Evolutionary conservation across 169 alveolate species (phyloP).

Genomic region (Amoebophrya sp.): DNA sequence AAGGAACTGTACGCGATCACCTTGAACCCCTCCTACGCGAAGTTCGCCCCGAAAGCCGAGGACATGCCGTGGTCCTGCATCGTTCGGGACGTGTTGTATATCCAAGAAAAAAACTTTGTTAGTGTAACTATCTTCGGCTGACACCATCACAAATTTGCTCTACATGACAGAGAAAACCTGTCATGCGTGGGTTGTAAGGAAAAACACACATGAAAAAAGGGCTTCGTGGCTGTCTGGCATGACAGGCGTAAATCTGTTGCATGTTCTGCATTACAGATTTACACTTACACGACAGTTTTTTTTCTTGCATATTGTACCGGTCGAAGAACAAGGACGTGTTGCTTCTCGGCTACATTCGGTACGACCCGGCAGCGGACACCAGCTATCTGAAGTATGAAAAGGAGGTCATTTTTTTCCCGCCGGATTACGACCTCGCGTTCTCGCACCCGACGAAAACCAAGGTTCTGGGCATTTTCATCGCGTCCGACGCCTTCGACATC

Average conservation of each 20-base stretch:
- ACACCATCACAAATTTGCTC: too few species aligned
- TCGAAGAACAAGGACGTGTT: neutral
- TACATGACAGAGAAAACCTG: too few species aligned
- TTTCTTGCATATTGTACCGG: too few species aligned
- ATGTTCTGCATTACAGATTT: too few species aligned
- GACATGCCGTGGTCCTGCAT: neutral
- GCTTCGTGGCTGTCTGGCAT: too few species aligned
- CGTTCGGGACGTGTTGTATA: neutral
- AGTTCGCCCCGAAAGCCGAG: neutral
- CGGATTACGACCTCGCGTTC: neutral
- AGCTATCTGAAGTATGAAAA: neutral
- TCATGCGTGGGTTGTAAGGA: too few species aligned
- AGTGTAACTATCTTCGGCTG: too few species aligned
- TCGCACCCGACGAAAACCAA: neutral
- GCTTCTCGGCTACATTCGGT: slow-evolving; percentile 10
- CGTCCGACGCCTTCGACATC: neutral
- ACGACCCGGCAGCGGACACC: neutral
- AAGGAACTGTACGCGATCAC: neutral
- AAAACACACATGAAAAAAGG: too few species aligned
- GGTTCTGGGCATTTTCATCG: neutral
- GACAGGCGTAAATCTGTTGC: too few species aligned
- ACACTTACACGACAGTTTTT: too few species aligned
- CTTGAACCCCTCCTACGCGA: neutral
- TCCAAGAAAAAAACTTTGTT: too few species aligned
- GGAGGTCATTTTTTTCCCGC: neutral